A percentile compares a stretch with the other conserved stretches of the same genome.
These are phyloP conservation scores for Podila verticillata DNA, from an alignment of 192 early-diverging fungal genomes.

Conservation along the genomic window DNA sequence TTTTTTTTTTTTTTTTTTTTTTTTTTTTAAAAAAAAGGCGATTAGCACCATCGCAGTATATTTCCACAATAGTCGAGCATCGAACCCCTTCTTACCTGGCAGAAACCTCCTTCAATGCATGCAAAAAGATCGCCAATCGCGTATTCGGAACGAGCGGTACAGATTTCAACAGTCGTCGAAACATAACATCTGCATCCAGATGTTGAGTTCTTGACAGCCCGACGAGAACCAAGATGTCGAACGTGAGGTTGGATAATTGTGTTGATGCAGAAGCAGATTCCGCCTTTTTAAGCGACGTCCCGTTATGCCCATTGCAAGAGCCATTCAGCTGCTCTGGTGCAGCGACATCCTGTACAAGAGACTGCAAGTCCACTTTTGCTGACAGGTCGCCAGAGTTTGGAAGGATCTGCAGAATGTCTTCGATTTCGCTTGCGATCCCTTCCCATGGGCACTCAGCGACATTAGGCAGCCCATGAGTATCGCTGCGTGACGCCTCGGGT, in stretches of 20 bases:
- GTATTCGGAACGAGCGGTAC: conserved; percentile 19
- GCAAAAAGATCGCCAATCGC: conserved; percentile 14
- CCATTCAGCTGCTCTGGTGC: too few species aligned
- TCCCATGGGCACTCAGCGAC: conserved; percentile 10
- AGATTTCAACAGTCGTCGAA: conserved; percentile 12
- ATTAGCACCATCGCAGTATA: neutral
- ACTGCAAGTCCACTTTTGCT: too few species aligned
- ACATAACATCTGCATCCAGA: conserved; percentile 1
- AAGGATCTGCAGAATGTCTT: conserved; percentile 4
- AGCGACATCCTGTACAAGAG: too few species aligned
- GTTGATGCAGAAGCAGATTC: neutral
- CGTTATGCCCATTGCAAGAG: too few species aligned
- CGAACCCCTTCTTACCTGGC: conserved; percentile 11
- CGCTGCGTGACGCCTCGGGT: neutral
- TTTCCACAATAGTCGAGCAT: neutral
- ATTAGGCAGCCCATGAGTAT: too few species aligned
- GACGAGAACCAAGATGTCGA: conserved; percentile 25
- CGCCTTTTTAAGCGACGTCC: too few species aligned
- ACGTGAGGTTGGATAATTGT: conserved; percentile 22
- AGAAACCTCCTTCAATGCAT: conserved; percentile 37
- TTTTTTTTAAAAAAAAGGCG: neutral
- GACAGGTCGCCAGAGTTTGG: too few species aligned
- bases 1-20: neutral
- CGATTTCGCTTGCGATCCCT: conserved; percentile 20
- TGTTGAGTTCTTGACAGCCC: conserved; percentile 15